These are phyloP conservation scores for Aristolochia californica DNA, from an alignment of 164 flowering plant genomes.

Conservation along the genomic window DNA sequence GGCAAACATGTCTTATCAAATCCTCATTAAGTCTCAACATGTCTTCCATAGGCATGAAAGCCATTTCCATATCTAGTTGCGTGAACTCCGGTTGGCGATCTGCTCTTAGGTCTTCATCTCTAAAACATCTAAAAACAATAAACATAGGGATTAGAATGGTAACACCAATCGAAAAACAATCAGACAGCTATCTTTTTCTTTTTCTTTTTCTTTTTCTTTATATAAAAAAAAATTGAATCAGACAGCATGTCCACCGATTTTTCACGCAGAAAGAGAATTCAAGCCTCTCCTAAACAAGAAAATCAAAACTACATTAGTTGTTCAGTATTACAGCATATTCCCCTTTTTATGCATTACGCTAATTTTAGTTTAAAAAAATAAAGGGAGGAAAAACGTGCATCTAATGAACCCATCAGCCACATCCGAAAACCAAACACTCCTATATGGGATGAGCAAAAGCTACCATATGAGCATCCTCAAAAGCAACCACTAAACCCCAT, in stretches of 20 bases:
- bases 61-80: constrained; percentile 91
- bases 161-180: background rate
- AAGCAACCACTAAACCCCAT: too few relatives aligned
- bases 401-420: too few relatives aligned
- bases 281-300: background rate
- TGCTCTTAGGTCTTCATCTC: constrained; percentile 93
- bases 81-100: constrained; percentile 98
- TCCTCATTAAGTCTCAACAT: constrained; percentile 89
- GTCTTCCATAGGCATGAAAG: constrained; percentile 81
- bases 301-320: background rate
- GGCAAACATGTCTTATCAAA: constrained; percentile 71
- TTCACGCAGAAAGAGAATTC: background rate
- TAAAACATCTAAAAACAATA: constrained; percentile 58
- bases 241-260: too few relatives aligned
- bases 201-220: too few relatives aligned
- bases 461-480: too few relatives aligned
- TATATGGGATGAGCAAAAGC: too few relatives aligned
- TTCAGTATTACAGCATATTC: background rate
- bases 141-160: constrained; percentile 5
- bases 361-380: too few relatives aligned
- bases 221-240: background rate
- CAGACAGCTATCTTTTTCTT: background rate
- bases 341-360: too few relatives aligned
- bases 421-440: too few relatives aligned
- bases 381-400: too few relatives aligned